Percentiles rank a stretch among this genome's conserved stretches.
phyloP scores from a whole-genome alignment of 1,139 yeast genomes.

The Arxiozyma slooffiae region DNA sequence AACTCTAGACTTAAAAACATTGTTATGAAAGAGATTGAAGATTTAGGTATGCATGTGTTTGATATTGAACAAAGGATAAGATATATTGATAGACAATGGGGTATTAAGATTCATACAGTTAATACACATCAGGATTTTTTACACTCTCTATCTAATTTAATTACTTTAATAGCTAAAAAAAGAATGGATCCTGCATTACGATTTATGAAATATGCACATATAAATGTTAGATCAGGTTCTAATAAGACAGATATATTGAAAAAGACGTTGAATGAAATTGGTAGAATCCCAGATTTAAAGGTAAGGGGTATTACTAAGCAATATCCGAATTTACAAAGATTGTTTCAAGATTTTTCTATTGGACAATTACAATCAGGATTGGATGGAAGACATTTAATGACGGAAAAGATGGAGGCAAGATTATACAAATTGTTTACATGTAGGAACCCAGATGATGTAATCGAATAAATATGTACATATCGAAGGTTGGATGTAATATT shows the following conservation, averaged over 20 bases:
- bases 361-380: conserved; percentile 23
- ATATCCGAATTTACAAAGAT: conserved; percentile 34
- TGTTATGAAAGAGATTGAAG: conserved; percentile 14
- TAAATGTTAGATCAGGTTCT: conserved; percentile 46
- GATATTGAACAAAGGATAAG: conserved; percentile 20
- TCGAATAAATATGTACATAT: conserved; percentile 8
- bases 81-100: conserved; percentile 23
- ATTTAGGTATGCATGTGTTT: conserved; percentile 15
- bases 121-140: conserved; percentile 38
- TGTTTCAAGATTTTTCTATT: conserved; percentile 31
- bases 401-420: conserved; percentile 37
- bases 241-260: conserved; percentile 39
- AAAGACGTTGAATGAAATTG: conserved; percentile 46
- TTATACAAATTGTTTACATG: conserved; percentile 41
- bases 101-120: conserved; percentile 17
- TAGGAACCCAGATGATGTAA: conserved; percentile 41
- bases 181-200: conserved; percentile 49
- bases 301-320: conserved; percentile 30
- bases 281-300: conserved; percentile 41
- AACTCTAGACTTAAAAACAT: conserved; percentile 8
- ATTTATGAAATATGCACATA: conserved; percentile 43
- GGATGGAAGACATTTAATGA: conserved; percentile 34
- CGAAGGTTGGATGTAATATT: not conserved
- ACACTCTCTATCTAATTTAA: conserved; percentile 46
- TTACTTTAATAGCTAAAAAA: conserved; percentile 46